Base-by-base conservation (phyloP, 2,329 filamentous ascomycete genomes). In the Colletotrichum lini region DNA sequence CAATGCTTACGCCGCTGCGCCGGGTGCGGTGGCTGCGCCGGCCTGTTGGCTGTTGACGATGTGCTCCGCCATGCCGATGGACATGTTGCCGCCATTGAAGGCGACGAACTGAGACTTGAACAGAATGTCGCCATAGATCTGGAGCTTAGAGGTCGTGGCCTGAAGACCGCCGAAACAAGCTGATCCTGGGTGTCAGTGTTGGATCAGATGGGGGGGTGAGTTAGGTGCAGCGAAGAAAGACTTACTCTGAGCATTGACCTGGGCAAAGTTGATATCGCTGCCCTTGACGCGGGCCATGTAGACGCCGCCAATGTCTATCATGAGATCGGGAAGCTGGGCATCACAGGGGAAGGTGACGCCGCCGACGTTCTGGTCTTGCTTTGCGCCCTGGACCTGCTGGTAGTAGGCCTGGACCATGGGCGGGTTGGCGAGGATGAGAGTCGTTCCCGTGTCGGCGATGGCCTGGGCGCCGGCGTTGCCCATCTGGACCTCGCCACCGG, bases 131-230 rank as follows among this genome's bases (percentile, higher is more conserved):
- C 89, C 88, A 76, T 88, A 90, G 77, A 94, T 90, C 80, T 91
- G 88, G 47, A 92, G 79, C 38, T 82, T 81, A 16, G 82, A 82
- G 1, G 85, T 83, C 57, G 88, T 89, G 42, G 87, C 85, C 82
- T 94, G 92, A 21, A 94, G 81, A 75, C 91, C 91, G 71, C 91
- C 92, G 74, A 92, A 93, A 83, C 92, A 94, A 66, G 84, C 85
- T 87, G 67, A 38, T 30, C 35, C 35, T 58, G 1, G 26, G 4
- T 30, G 42, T 72, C 61, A 70, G 59, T 44, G 7, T 38, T 23
- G 2, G 50, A 2, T 38, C 45, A 16, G 30, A 38, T 23, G 16
- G 15, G 45, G 44, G 84, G 23, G 10, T 10, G 35, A 8, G 9
- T 10, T 10, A 38, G 35, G 35, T 9, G 35, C 8, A 10, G 35